These are phyloP conservation scores for Kazachstania africana DNA, from an alignment of 805 yeast genomes.

Conservation along the genomic window DNA sequence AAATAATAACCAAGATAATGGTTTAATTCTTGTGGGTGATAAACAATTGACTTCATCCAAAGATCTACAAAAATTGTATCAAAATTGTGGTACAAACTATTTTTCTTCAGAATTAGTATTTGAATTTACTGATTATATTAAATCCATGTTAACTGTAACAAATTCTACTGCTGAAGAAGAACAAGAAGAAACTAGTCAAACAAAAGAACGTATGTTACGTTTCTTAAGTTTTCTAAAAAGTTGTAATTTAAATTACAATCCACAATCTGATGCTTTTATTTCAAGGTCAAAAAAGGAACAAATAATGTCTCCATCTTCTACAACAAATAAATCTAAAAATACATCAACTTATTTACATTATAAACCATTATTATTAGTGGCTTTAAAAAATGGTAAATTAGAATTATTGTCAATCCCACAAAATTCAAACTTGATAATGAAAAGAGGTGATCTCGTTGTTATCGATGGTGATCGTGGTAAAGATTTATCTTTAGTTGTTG, in stretches of 20 bases:
- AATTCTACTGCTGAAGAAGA: conserved; percentile 11
- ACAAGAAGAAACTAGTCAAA: conserved; percentile 6
- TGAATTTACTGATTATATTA: conserved; percentile 29
- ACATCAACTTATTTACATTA: conserved; percentile 23
- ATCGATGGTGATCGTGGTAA: conserved; percentile 82
- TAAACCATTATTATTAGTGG: conserved; percentile 33
- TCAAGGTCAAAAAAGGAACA: conserved; percentile 10
- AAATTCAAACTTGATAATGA: conserved; percentile 48
- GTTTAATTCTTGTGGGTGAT: conserved; percentile 40
- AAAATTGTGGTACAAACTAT: conserved; percentile 37
- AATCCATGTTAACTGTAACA: conserved; percentile 8
- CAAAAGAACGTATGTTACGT: conserved; percentile 20
- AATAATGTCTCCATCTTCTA: background rate
- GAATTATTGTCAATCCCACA: conserved; percentile 62
- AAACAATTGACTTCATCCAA: conserved; percentile 48
- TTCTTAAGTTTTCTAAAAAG: conserved; percentile 31
- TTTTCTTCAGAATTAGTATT: conserved; percentile 38
- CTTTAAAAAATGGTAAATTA: conserved; percentile 53
- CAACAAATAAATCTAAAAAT: conserved; percentile 1
- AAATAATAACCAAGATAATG: conserved; percentile 35
- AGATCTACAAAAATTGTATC: conserved; percentile 39
- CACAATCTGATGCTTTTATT: conserved; percentile 26
- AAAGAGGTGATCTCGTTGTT: conserved; percentile 53
- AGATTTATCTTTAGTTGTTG: conserved; percentile 62
- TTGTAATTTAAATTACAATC: conserved; percentile 34